A percentile compares a stretch with the other conserved stretches of the same genome.
Conservation (phyloP, 1,284 basidiomycete species). For the Cutaneotrichosporon dermatis region DNA sequence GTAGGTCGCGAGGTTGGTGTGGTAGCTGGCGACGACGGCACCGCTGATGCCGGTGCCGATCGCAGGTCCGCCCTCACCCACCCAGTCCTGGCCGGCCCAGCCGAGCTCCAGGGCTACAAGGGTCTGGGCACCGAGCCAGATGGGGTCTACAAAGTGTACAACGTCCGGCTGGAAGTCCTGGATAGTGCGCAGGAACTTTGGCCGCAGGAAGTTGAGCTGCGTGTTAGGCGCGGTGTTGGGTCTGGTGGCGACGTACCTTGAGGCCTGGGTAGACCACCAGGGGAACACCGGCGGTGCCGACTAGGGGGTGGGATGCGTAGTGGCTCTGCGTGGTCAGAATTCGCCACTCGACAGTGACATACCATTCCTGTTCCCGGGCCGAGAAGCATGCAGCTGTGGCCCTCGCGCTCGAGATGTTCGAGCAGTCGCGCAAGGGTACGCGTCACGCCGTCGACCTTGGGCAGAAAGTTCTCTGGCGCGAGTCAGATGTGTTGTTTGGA, state of each 20-base stretch:
- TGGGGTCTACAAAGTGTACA: constrained; percentile 55
- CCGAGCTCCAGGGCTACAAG: constrained; percentile 50
- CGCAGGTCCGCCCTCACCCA: constrained; percentile 39
- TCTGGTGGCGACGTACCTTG: no score
- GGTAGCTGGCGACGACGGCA: constrained; percentile 55
- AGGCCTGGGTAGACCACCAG: constrained; percentile 56
- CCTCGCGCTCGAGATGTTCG: constrained; percentile 55
- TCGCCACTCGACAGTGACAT: constrained; percentile 10
- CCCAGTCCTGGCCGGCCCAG: constrained; percentile 48
- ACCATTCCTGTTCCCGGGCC: constrained; percentile 55
- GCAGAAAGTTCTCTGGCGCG: constrained; percentile 55
- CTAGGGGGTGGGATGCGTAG: constrained; percentile 55
- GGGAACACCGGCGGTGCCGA: constrained; percentile 57
- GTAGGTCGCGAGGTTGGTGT: constrained; percentile 57
- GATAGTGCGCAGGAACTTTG: constrained; percentile 53
- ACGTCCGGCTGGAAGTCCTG: constrained; percentile 55
- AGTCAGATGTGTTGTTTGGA: not conserved
- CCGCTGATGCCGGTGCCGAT: constrained; percentile 46
- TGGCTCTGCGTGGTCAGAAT: constrained; percentile 34
- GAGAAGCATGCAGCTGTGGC: constrained; percentile 56
- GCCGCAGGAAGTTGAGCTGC: constrained; percentile 56
- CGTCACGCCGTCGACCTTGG: constrained; percentile 58
- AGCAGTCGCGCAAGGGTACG: constrained; percentile 56
- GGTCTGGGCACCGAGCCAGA: constrained; percentile 55
- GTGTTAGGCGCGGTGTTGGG: no score